These are phyloP conservation scores for Hymenoscyphus scutula DNA, from an alignment of 2,329 filamentous ascomycete species.

Conservation along the genomic window DNA sequence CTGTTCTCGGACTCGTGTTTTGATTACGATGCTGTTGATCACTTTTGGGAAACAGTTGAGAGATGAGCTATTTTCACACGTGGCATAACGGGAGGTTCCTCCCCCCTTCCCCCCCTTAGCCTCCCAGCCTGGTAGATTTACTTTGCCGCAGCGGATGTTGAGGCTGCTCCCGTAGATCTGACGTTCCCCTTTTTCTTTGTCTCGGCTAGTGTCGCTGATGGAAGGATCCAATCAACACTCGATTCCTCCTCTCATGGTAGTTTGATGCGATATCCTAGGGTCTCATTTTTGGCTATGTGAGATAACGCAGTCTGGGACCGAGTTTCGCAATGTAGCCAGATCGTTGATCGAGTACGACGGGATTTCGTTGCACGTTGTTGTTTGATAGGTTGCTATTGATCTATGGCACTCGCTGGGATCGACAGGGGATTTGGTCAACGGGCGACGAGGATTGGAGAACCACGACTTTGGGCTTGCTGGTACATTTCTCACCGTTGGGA, in stretches of 20 bases:
- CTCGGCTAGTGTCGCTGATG: constrained; percentile 3
- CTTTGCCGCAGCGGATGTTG: not conserved
- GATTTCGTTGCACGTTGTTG: constrained; percentile 23
- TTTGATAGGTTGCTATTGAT: constrained; percentile 23
- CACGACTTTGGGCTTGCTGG: not conserved
- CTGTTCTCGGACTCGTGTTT: not conserved
- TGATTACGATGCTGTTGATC: not conserved
- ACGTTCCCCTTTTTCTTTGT: not conserved
- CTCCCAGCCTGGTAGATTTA: no score
- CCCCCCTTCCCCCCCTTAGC: not conserved
- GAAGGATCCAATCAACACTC: not conserved
- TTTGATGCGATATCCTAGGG: not conserved
- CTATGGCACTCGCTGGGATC: not conserved
- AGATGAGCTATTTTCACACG: not conserved
- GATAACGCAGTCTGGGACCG: not conserved
- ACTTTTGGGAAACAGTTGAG: not conserved
- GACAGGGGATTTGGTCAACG: constrained; percentile 8
- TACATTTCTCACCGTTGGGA: not conserved
- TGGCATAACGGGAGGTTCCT: constrained; percentile 3
- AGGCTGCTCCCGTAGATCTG: not conserved
- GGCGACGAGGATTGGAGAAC: constrained; percentile 2
- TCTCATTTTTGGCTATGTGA: not conserved
- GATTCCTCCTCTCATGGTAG: not conserved
- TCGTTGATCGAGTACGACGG: not conserved
- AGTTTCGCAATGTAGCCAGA: not conserved